Evolutionary conservation across 2,329 filamentous ascomycete genomes (phyloP), one percentile per base, ranked within the genome.

Genomic region (Dothideomycetes sp.): DNA sequence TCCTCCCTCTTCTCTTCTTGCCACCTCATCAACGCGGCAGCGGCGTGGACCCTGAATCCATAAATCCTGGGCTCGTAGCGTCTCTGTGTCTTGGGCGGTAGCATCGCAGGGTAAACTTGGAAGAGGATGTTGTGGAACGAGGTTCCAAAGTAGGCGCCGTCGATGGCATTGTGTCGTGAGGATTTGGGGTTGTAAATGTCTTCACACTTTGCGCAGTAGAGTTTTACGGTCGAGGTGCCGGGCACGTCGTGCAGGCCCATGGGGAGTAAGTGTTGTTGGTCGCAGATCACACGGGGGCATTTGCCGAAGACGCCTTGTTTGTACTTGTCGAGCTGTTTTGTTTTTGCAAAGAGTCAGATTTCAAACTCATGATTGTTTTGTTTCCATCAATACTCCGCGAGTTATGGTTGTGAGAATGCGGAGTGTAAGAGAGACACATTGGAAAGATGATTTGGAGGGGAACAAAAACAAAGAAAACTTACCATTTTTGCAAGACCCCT

Each of bases 91-190:
- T 96, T 98, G 51, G 78, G 70, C 3, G 91, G 91, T 37, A 93
- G 78, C 52, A 98, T 73, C 17, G 84, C 79, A 5, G 91, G 89
- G 61, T 96, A 96, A 41, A 98, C 91, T 63, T 98, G 91, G 70
- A 98, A 96, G 47, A 98, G 78, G 64, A 98, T 95, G 67, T 95
- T 95, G 72, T 95, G 89, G 71, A 98, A 98, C 3, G 85, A 94
- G 33, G 89, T 88, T 52, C 91, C 91, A 53, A 98, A 98, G 72
- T 96, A 98, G 49, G 91, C 91, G 48, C 91, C 91, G 60, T 98
- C 91, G 56, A 98, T 95, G 45, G 83, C 76, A 36, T 88, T 87
- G 64, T 98, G 91, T 19, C 91, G 85, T 15, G 86, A 89, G 3
- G 91, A 96, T 64, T 98, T 98, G 31, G 91, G 91, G 65, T 96